Conservation (phyloP, 2,329 filamentous ascomycete species). For the Sporothrix variecibatus region DNA sequence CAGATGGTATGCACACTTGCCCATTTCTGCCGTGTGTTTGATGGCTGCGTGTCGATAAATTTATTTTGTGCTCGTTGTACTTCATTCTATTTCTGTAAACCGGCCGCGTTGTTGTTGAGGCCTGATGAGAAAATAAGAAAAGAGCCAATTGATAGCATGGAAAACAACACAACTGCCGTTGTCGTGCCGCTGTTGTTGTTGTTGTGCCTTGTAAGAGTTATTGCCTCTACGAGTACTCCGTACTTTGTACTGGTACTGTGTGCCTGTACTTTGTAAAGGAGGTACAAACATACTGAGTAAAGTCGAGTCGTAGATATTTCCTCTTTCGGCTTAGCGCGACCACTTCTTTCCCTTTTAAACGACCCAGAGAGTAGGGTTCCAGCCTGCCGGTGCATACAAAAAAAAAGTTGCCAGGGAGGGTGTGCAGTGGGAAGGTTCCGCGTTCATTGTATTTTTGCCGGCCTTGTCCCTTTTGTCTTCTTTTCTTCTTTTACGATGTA, state of each 20-base stretch:
- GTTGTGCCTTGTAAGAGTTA: background rate
- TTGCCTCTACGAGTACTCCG: background rate
- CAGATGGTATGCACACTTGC: background rate
- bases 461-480: constrained; percentile 22
- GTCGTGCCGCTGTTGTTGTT: background rate
- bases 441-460: background rate
- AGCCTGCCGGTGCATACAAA: constrained; percentile 13
- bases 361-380: constrained; percentile 9
- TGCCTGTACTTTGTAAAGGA: background rate
- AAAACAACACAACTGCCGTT: background rate
- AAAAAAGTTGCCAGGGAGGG: constrained; percentile 11
- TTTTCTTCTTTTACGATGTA: constrained; percentile 18
- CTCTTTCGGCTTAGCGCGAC: background rate
- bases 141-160: background rate
- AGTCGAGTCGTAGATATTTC: constrained; percentile 1
- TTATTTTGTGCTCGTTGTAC: background rate
- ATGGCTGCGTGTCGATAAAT: background rate
- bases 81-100: background rate
- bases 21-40: background rate
- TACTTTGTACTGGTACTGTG: background rate
- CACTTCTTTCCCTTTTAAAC: background rate
- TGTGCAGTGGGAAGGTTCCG: constrained; percentile 11
- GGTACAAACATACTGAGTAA: background rate
- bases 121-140: background rate
- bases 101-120: background rate